Base-by-base conservation (phyloP, 768 basidiomycete genomes). In the Phaffia tasmanica region DNA sequence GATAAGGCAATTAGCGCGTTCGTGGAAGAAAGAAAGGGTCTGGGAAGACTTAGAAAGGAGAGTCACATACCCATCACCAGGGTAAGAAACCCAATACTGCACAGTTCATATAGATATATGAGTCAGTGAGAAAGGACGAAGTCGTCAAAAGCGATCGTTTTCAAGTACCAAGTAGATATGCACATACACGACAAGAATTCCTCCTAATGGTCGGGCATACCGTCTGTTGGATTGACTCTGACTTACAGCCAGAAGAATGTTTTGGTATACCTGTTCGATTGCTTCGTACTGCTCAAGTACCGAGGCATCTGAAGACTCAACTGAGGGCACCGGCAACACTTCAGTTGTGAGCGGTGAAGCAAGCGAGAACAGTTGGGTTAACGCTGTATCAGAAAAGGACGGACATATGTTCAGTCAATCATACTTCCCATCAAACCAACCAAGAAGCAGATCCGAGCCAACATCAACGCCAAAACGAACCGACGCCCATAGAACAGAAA, bases 351-450 rank as follows among this genome's bases (percentile, higher is more conserved):
- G n/a, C 1, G 59, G 54, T 23, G 70, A 63, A 56, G 70, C 61
- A 49, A 72, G 69, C 53, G 69, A 63, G 50, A 71, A 70, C 25
- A 72, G 70, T 60, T 72, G 72, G 0, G 71, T 71, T 54, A 72
- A 54, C 14, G 61, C 54, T 64, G 55, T n/a, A 29, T 23, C 8
- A 1, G 15, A 18, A 2, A 23, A 16, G 14, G 15, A 23, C 18
- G 6, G 3, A 46, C 7, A n/a, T 18, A 56, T 1, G 27, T 30
- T 9, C 27, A 18, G 15, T 21, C 27, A 5, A 18, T 9, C 25
- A 57, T 48, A 27, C 15, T 1, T n/a, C 18, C 1, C 3, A 4
- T n/a, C 3, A 14, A 56, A 46, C 1, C 25, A 19, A 48, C 27
- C 19, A 27, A 29, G 29, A 62, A n/a, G 49, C 29, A 35, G 27